Evolutionary conservation across 345 rosid species (phyloP), one percentile per base, ranked within the genome.

Genomic region (Psidium guajava): DNA sequence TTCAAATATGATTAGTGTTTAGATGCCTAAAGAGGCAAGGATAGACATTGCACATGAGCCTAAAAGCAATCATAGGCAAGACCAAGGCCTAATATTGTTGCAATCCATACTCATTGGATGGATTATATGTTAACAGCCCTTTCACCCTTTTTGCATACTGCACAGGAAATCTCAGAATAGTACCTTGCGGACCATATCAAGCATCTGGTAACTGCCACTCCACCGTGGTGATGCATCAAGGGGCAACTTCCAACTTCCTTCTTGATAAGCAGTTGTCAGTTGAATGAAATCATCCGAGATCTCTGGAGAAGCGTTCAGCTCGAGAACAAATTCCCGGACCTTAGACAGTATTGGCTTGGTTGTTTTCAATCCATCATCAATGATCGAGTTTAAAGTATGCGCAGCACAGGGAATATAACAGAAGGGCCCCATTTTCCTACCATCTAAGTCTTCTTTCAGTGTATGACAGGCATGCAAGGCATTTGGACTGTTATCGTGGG

Each of bases 141-240:
- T 57, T 61, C 82, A 73, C 25, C 20, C 28, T 52, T 51, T 49
- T 6, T 44, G 56, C 51, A 42, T 54, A 61, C 40, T 82, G 85
- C 55, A 20, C 61, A 36, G 74, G 28, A 86, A 49, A 28, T 84
- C 24, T 32, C 25, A 8, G 42, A 61, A 64, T 55, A 81, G 73
- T 90, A 95, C 96, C 98, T 95, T 95, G 82, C 92, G 91, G 83
- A 92, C 93, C 84, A 97, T 88, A 89, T 95, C 94, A 85, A 95
- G 96, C 96, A 95, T 94, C 89, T 94, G 98, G 90, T 95, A 97
- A 88, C 91, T 95, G 84, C 98, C 98, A 87, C 93, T 97, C 98
- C 98, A 95, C 77, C 98, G 91, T 59, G 95, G 86, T 2, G 97
- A 95, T 88, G 94, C 87, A 90, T 97, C 96, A 5, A 97, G 88